Conservation (phyloP, 2,329 filamentous ascomycete genomes). For the Zymoseptoria crescenta region DNA sequence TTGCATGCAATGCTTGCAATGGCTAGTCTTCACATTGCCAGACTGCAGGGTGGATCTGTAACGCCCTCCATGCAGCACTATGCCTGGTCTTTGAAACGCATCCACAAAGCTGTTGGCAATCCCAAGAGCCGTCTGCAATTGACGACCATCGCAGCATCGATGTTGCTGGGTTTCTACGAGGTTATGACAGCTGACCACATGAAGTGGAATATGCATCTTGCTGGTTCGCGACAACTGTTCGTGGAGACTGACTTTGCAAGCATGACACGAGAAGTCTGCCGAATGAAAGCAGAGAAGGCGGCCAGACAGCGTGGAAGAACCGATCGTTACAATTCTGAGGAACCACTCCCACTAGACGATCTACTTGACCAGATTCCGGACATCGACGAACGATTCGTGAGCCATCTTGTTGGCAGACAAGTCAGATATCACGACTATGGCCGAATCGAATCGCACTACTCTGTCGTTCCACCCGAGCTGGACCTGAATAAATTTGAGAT, state of each 20-base stretch:
- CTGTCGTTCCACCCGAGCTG: conserved; percentile 24
- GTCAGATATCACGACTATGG: conserved; percentile 53
- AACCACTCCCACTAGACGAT: conserved; percentile 18
- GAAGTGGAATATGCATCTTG: conserved; percentile 90
- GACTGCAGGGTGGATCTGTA: conserved; percentile 63
- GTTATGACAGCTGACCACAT: conserved; percentile 90
- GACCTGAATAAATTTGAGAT: conserved; percentile 77
- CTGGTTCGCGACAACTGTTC: conserved; percentile 74
- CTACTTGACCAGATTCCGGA: conserved; percentile 34
- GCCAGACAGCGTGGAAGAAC: conserved; percentile 25
- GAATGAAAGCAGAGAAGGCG: conserved; percentile 48
- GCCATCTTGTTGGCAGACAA: conserved; percentile 49
- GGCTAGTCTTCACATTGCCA: conserved; percentile 79
- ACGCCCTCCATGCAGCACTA: conserved; percentile 89
- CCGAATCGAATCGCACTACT: conserved; percentile 35
- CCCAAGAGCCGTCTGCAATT: conserved; percentile 62
- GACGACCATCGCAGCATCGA: conserved; percentile 77
- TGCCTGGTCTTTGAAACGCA: conserved; percentile 69
- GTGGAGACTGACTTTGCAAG: conserved; percentile 71
- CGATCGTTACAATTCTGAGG: conserved; percentile 8
- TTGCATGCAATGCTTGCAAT: conserved; percentile 86
- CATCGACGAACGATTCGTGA: conserved; percentile 51
- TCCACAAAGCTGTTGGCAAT: conserved; percentile 67
- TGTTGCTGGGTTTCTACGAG: conserved; percentile 85
- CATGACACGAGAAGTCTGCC: conserved; percentile 64